These are phyloP conservation scores for Larix kaempferi DNA, from an alignment of 75 land plant species.

Conservation along the genomic window DNA sequence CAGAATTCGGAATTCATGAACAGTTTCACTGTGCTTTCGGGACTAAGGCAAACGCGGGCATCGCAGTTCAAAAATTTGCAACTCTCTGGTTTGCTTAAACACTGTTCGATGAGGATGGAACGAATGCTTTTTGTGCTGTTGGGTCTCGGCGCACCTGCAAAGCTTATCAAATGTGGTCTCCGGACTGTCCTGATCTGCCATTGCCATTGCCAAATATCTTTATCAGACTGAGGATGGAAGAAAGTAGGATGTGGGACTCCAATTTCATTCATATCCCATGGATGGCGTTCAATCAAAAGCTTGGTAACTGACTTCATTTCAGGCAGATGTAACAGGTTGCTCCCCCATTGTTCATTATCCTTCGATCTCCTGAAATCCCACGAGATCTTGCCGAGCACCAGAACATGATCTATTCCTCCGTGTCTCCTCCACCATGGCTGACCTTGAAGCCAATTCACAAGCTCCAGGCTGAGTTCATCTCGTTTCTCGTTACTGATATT, in stretches of 20 bases:
- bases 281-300: conserved; percentile 72
- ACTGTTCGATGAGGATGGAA: conserved; percentile 47
- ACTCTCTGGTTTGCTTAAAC: conserved; percentile 10
- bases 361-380: conserved; percentile 60
- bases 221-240: conserved; percentile 64
- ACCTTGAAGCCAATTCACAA: conserved; percentile 48
- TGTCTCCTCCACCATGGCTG: conserved; percentile 40
- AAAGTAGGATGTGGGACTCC: conserved; percentile 74
- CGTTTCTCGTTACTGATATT: conserved; percentile 40
- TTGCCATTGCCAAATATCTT: conserved; percentile 55
- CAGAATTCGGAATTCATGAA: conserved; percentile 64
- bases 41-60: conserved; percentile 22
- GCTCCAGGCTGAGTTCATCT: conserved; percentile 46
- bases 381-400: conserved; percentile 72
- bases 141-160: conserved; percentile 61
- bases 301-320: conserved; percentile 52
- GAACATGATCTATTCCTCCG: conserved; percentile 50
- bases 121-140: conserved; percentile 35
- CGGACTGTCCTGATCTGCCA: conserved; percentile 6
- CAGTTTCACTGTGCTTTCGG: conserved; percentile 32
- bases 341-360: conserved; percentile 42
- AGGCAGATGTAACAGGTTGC: conserved; percentile 37
- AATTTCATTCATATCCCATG: conserved; percentile 67
- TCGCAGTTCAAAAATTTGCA: conserved; percentile 47
- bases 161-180: conserved; percentile 33